Evolutionary conservation across 2,329 filamentous ascomycete species (phyloP).

Genomic region (Leptosphaerulina australis): DNA sequence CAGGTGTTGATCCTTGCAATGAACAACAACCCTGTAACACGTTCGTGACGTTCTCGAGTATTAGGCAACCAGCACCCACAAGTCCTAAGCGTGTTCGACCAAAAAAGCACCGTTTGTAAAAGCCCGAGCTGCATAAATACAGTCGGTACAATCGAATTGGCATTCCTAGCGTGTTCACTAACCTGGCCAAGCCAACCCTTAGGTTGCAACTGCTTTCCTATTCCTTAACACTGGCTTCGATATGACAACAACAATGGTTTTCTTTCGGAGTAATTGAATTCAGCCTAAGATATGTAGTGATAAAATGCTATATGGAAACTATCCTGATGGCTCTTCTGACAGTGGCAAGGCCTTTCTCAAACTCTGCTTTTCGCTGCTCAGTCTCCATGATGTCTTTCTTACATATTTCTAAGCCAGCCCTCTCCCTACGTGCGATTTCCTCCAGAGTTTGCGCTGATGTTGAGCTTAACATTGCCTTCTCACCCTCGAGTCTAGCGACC

Average conservation of each 20-base stretch:
- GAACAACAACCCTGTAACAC: no score
- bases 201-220: no score
- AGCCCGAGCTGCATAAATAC: no score
- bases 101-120: constrained; percentile 59
- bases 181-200: no score
- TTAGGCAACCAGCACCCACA: constrained; percentile 56
- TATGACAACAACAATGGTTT: neutral
- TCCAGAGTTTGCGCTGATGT: neutral
- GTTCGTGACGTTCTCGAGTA: no score
- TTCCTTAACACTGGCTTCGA: neutral
- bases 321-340: neutral
- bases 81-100: constrained; percentile 71
- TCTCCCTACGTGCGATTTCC: constrained; percentile 20
- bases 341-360: constrained; percentile 1
- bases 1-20: no score
- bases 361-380: constrained; percentile 4
- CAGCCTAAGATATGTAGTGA: neutral
- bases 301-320: neutral
- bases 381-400: constrained; percentile 6
- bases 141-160: no score
- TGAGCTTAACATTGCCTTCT: neutral
- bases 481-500: constrained; percentile 1
- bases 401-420: constrained; percentile 19
- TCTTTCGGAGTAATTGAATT: neutral
- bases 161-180: no score